Percentiles rank a stretch among this genome's conserved stretches.
Evolutionary conservation across 306 rosid species (phyloP).

Genomic region (Abrus precatorius): DNA sequence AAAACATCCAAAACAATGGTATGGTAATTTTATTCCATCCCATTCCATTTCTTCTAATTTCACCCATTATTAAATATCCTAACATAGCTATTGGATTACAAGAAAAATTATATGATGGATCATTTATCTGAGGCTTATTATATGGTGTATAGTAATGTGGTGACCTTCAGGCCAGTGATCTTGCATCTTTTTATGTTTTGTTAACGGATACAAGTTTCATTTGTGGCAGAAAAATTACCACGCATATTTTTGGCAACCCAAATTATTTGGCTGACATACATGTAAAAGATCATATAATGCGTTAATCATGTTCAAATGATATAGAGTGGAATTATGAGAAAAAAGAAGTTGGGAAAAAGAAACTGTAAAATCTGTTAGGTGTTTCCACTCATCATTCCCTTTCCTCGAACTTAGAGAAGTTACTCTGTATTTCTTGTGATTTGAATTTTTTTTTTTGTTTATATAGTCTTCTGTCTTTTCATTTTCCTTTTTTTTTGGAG

Average conservation of each 20-base stretch:
- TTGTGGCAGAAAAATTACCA: conserved; percentile 12
- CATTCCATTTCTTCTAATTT: neutral
- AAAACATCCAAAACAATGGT: neutral
- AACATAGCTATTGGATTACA: neutral
- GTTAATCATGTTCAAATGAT: neutral
- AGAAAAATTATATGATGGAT: neutral
- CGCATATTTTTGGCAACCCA: conserved; percentile 6
- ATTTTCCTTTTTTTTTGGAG: neutral
- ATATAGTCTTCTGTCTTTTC: neutral
- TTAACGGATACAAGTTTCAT: conserved; percentile 5
- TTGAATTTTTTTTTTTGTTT: conserved; percentile 7
- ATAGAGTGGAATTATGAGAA: neutral
- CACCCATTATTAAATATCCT: neutral
- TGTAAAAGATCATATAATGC: conserved; percentile 1
- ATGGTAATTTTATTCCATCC: neutral
- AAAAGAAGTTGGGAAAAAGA: neutral
- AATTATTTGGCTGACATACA: conserved; percentile 16
- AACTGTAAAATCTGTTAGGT: neutral
- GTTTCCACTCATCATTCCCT: neutral
- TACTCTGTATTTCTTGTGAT: neutral
- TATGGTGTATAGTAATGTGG: neutral
- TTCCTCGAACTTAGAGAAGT: neutral
- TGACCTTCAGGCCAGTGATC: neutral
- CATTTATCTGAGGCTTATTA: neutral
- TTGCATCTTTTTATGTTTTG: neutral